Conservation (phyloP, 2,329 filamentous ascomycete species). For the Penicillium hordei region DNA sequence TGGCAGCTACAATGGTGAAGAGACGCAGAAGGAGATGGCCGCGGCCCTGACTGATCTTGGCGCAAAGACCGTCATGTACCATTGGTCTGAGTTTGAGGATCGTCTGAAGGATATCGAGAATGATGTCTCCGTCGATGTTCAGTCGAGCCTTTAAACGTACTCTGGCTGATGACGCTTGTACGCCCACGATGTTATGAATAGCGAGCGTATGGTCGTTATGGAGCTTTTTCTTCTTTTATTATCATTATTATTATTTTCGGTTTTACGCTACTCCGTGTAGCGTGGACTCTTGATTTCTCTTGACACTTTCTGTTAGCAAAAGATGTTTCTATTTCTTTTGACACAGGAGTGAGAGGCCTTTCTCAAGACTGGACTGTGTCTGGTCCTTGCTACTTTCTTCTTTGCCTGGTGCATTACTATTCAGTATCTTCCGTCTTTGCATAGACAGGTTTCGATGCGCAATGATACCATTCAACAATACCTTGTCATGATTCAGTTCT, state of each 20-base stretch:
- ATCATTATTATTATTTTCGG: neutral
- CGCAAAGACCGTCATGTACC: conserved; percentile 59
- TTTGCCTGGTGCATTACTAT: conserved; percentile 13
- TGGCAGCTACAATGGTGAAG: conserved; percentile 66
- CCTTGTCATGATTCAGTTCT: neutral
- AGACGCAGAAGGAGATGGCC: conserved; percentile 65
- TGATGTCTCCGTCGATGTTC: conserved; percentile 13
- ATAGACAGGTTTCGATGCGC: conserved; percentile 15
- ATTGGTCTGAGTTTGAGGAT: conserved; percentile 49
- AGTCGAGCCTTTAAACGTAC: conserved; percentile 19
- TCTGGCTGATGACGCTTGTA: neutral
- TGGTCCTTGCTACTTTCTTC: neutral
- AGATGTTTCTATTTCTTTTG: neutral
- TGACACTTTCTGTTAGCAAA: neutral
- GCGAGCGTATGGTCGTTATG: conserved; percentile 32
- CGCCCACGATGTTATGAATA: conserved; percentile 37
- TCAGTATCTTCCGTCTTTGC: conserved; percentile 4
- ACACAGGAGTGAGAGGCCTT: neutral
- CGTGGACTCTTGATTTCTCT: neutral
- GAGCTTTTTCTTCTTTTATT: conserved; percentile 15
- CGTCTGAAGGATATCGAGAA: conserved; percentile 46
- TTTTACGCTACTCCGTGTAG: neutral
- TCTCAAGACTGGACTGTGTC: neutral
- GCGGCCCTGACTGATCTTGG: conserved; percentile 61
- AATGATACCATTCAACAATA: conserved; percentile 14